Evolutionary conservation across 2,329 filamentous ascomycete genomes (phyloP).

Genomic region (Fusarium phyllophilum): DNA sequence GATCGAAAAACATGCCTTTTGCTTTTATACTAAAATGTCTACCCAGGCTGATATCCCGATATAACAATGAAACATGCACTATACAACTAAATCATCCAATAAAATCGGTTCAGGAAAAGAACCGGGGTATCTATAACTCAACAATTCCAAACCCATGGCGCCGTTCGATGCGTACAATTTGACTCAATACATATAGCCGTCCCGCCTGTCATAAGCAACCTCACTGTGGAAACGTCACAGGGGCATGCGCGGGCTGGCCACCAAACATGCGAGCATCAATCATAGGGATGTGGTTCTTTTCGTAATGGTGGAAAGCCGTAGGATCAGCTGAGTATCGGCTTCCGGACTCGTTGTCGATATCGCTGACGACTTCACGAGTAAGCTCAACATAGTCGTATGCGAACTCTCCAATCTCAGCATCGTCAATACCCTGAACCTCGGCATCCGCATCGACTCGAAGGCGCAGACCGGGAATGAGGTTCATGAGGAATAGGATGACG

Average conservation of each 20-base stretch:
- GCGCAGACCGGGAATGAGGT: slow-evolving; percentile 78
- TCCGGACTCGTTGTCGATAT: slow-evolving; percentile 56
- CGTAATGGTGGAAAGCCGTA: slow-evolving; percentile 54
- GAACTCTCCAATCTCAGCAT: slow-evolving; percentile 91
- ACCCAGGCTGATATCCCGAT: not conserved
- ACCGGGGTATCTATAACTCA: slow-evolving; percentile 44
- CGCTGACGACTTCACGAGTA: slow-evolving; percentile 66
- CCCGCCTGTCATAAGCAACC: not conserved
- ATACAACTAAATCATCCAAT: slow-evolving; percentile 20
- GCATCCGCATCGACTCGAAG: slow-evolving; percentile 81
- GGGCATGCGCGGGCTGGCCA: slow-evolving; percentile 39
- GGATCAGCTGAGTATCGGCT: slow-evolving; percentile 57
- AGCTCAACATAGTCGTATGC: slow-evolving; percentile 96
- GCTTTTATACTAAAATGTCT: not conserved
- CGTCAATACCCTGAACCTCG: slow-evolving; percentile 86
- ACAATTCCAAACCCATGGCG: slow-evolving; percentile 35
- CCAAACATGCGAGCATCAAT: slow-evolving; percentile 57
- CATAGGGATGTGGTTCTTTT: slow-evolving; percentile 62
- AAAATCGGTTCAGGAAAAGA: slow-evolving; percentile 23
- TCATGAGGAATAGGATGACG: slow-evolving; percentile 82
- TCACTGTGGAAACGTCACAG: slow-evolving; percentile 40
- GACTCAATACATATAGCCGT: slow-evolving; percentile 8
- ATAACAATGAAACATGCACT: slow-evolving; percentile 14
- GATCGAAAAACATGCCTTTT: not conserved
- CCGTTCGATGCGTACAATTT: slow-evolving; percentile 36